Conservation (phyloP, 2,329 filamentous ascomycete genomes). For the Stachybotrys chartarum region DNA sequence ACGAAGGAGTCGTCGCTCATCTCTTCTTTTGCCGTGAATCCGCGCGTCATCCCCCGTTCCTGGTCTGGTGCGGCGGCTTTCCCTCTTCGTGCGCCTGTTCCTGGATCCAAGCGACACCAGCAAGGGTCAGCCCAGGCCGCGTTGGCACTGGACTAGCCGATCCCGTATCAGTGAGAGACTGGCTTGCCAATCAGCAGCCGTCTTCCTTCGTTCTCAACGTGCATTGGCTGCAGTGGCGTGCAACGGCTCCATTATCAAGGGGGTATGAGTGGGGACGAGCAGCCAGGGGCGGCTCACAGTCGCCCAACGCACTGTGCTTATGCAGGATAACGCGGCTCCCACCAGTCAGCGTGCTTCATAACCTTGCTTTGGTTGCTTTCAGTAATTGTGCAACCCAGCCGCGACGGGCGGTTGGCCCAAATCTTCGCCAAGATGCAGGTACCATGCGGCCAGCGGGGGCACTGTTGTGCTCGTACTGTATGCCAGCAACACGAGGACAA, state of each 20-base stretch:
- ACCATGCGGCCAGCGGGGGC: neutral
- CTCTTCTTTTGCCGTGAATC: neutral
- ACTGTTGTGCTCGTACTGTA: neutral
- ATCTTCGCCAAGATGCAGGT: neutral
- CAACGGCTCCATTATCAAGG: neutral
- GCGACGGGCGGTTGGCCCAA: neutral
- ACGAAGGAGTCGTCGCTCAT: neutral
- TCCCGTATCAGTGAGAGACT: conserved; percentile 10
- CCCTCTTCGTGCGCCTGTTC: neutral
- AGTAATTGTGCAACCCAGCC: no score
- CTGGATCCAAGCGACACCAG: neutral
- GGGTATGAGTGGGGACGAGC: neutral
- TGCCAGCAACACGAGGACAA: neutral
- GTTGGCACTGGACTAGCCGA: conserved; percentile 1
- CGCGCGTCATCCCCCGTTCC: neutral
- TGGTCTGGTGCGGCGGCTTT: neutral
- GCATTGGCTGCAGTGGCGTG: conserved; percentile 18
- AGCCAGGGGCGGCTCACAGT: neutral
- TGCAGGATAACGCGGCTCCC: neutral
- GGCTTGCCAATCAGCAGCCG: conserved; percentile 14
- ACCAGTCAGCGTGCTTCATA: neutral
- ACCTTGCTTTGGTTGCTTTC: no score
- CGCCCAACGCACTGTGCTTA: neutral
- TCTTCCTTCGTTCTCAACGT: conserved; percentile 15
- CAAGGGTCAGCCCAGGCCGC: neutral